Evolutionary conservation across 2,329 filamentous ascomycete species (phyloP).

Genomic region (Gyromitra esculenta): DNA sequence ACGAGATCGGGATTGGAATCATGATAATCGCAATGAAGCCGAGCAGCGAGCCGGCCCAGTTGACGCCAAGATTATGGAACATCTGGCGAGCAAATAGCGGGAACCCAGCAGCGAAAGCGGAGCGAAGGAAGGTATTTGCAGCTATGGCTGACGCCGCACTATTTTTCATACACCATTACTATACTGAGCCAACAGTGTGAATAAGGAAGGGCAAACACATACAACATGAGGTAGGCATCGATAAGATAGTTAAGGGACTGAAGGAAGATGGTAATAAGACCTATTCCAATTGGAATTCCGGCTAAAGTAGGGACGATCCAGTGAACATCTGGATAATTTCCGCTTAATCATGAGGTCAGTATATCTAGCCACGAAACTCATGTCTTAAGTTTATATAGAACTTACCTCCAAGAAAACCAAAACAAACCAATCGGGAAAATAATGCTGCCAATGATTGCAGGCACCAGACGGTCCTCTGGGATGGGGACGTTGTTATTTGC

Average conservation of each 20-base stretch:
- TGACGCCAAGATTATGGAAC: conserved; percentile 61
- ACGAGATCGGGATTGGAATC: conserved; percentile 66
- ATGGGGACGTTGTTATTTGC: conserved; percentile 42
- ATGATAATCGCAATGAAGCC: conserved; percentile 64
- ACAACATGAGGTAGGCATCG: conserved; percentile 40
- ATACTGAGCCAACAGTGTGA: background rate
- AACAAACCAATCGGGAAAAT: conserved; percentile 67
- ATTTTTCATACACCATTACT: background rate
- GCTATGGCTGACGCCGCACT: conserved; percentile 68
- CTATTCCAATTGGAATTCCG: conserved; percentile 69
- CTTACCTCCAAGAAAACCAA: conserved; percentile 69
- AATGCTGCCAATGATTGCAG: conserved; percentile 69
- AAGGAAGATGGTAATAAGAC: conserved; percentile 70
- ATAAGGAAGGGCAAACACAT: background rate
- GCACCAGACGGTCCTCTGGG: conserved; percentile 69
- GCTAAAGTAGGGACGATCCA: conserved; percentile 67
- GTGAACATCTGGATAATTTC: conserved; percentile 59
- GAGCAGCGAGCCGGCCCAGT: conserved; percentile 62
- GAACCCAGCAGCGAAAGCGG: conserved; percentile 68
- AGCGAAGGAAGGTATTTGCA: conserved; percentile 70
- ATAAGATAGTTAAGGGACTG: conserved; percentile 45
- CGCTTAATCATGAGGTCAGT: conserved; percentile 13
- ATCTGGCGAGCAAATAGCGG: conserved; percentile 71
- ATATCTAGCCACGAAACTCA: background rate
- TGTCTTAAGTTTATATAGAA: conserved; percentile 43